Conservation (phyloP, 441 rosid species). For the Rhodomyrtus psidioides region DNA sequence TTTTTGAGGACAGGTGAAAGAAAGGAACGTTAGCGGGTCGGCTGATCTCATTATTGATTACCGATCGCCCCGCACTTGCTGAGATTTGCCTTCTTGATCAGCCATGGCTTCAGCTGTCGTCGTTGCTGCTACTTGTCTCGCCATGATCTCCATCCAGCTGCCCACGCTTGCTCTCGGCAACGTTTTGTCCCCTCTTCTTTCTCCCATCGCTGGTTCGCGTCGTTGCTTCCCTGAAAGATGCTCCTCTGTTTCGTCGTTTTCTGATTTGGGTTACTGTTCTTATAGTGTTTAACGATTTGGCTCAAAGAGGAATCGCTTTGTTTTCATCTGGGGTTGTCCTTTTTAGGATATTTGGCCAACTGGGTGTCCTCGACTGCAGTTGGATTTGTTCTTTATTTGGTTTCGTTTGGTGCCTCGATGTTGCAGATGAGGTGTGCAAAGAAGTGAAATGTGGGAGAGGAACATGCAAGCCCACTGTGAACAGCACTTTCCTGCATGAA, state of each 20-base stretch:
- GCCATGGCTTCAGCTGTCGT: background rate
- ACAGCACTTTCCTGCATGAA: constrained; percentile 23
- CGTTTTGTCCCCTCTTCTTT: background rate
- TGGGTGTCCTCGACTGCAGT: background rate
- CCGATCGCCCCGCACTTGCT: background rate
- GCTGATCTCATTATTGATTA: background rate
- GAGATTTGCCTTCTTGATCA: background rate
- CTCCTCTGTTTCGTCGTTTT: background rate
- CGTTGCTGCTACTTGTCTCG: background rate
- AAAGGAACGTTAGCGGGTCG: background rate
- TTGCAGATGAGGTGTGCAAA: constrained; percentile 48
- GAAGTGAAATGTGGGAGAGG: constrained; percentile 67
- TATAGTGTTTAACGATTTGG: background rate
- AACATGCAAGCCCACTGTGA: constrained; percentile 43
- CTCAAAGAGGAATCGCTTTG: background rate
- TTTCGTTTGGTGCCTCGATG: background rate
- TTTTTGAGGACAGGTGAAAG: background rate
- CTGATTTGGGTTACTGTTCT: background rate
- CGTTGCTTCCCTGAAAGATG: background rate
- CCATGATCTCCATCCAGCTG: background rate
- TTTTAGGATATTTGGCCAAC: background rate
- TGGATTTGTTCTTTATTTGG: background rate
- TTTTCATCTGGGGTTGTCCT: background rate
- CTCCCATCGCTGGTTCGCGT: background rate
- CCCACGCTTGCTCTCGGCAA: background rate